Evolutionary conservation across 176 grass and related monocot genomes (phyloP), one percentile per base, ranked within the genome.

Genomic region (Triticum turgidum): DNA sequence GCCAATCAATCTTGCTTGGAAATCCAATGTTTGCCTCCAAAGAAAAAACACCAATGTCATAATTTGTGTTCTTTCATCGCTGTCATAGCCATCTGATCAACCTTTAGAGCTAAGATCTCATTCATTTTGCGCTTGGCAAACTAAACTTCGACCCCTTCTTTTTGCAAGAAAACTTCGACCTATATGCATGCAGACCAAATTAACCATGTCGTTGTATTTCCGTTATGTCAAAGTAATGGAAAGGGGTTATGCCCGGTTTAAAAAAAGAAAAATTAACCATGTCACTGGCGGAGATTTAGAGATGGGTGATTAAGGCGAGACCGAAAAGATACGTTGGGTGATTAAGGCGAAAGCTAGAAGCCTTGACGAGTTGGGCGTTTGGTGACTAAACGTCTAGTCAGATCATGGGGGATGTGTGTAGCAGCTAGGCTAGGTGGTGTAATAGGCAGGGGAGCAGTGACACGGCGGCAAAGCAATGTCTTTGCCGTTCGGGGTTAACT

Each of bases 401-500:
- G 70, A 73, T 73, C 70, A 38, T 39, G 54, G 6, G 15, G 17
- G 33, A 10, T 22, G 9, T 42, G 18, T 59, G 20, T 59, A 59
- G 20, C 20, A 41, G 68, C 17, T 22, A 29, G 12, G 83, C 61
- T 58, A 59, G 7, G 20, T 59, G 56, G 6, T 59, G 56, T 59
- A 59, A 59, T 59, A 9, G 56, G 56, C 56, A 59, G 18, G 54
- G 56, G 56, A 65, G 24, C 49, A 77, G 73, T 76, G 73, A 54
- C 45, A 33, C 73, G 9, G 45, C 45, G 39, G 39, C 79, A 71
- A 71, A 73, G 68, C 51, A 73, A 77, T 77, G 47, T 34, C 52
- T 83, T 90, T 87, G 76, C 67, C 80, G 32, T 80, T 79, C 65
- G 41, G 35, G 58, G 80, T 52, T 76, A 54, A 9, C 54, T 44